These are phyloP conservation scores for Eucalyptus camaldulensis DNA, from an alignment of 345 rosid genomes.

Conservation along the genomic window DNA sequence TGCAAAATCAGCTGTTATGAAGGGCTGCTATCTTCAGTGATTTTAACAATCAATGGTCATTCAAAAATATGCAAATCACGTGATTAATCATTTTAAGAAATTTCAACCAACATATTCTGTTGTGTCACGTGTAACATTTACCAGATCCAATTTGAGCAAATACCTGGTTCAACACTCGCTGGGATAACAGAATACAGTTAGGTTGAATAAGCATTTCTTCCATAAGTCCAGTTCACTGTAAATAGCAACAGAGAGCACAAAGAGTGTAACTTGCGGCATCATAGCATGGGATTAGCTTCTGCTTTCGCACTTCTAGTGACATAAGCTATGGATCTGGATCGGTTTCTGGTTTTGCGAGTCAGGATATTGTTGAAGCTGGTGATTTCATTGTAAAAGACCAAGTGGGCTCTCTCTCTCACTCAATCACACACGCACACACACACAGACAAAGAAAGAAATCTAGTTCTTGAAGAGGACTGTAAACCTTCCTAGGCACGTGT, in stretches of 20 bases:
- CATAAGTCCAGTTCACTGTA: constrained; percentile 4
- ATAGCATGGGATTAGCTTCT: constrained; percentile 26
- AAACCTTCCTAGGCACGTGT: not conserved
- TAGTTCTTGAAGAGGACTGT: not conserved
- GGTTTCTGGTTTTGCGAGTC: constrained; percentile 61
- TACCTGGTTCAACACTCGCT: not conserved
- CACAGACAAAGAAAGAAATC: not conserved
- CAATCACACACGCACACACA: accelerated
- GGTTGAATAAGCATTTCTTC: constrained; percentile 4
- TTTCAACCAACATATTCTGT: not conserved
- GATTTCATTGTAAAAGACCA: constrained; percentile 46
- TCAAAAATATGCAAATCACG: not conserved
- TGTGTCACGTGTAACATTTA: not conserved
- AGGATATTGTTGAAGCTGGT: constrained; percentile 56
- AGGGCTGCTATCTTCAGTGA: not conserved
- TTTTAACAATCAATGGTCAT: not conserved
- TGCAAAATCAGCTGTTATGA: not conserved
- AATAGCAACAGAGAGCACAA: constrained; percentile 7
- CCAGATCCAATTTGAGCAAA: not conserved
- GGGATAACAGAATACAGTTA: not conserved
- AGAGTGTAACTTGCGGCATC: constrained; percentile 18
- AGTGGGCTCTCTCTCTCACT: constrained; percentile 6
- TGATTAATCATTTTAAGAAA: not conserved
- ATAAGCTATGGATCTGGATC: constrained; percentile 55
- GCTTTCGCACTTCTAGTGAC: constrained; percentile 9